A percentile compares a stretch with the other conserved stretches of the same genome.
Evolutionary conservation across 1,284 basidiomycete genomes (phyloP).

Genomic region (Psilocybe mexicana): DNA sequence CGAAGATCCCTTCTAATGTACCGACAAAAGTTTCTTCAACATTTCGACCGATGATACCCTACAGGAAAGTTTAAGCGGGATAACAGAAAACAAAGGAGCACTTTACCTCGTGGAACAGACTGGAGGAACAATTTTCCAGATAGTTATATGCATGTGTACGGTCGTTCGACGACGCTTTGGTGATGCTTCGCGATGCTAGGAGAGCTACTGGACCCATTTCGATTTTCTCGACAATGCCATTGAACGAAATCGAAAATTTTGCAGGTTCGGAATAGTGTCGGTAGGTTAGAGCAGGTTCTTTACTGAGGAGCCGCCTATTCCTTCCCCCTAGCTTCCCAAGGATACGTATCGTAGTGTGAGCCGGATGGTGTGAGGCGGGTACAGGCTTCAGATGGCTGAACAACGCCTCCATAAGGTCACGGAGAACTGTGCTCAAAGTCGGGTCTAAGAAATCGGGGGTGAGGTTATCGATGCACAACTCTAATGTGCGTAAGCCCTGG

Average conservation of each 20-base stretch:
- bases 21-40: constrained; percentile 73
- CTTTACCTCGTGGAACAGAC: constrained; percentile 76
- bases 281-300: constrained; percentile 80
- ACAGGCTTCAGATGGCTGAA: constrained; percentile 90
- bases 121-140: constrained; percentile 73
- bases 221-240: constrained; percentile 68
- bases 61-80: constrained; percentile 13
- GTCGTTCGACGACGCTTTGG: constrained; percentile 62
- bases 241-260: constrained; percentile 73
- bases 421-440: constrained; percentile 88
- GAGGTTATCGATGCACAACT: constrained; percentile 99
- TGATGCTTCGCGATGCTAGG: constrained; percentile 71
- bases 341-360: constrained; percentile 96
- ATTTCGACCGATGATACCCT: constrained; percentile 77
- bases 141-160: constrained; percentile 78
- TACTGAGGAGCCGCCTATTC: constrained; percentile 86
- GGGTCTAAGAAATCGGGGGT: constrained; percentile 99
- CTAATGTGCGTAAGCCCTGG: constrained; percentile 95
- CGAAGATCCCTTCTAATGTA: constrained; percentile 79
- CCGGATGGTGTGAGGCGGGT: constrained; percentile 89
- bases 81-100: constrained; percentile 8
- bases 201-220: constrained; percentile 73
- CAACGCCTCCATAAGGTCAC: constrained; percentile 94
- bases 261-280: constrained; percentile 69
- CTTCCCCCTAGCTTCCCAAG: constrained; percentile 96